phyloP scores from a whole-genome alignment of 805 yeast genomes.

The Metschnikowia lochheadii region DNA sequence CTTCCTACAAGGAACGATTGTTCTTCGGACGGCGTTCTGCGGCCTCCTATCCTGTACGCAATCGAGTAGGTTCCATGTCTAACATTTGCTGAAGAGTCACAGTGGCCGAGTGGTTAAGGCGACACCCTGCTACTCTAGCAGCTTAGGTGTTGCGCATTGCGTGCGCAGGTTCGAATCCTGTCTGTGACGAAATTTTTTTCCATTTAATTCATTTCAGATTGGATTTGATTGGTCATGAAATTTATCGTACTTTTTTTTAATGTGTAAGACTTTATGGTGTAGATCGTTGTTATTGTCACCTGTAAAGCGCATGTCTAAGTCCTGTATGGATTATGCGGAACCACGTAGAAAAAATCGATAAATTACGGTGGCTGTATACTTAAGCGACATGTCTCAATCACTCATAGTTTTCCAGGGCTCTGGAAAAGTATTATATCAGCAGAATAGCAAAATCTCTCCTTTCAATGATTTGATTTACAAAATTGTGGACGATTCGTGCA shows the following conservation, averaged over 20 bases:
- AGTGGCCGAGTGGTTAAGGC: slow-evolving; percentile 95
- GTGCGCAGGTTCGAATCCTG: slow-evolving; percentile 99
- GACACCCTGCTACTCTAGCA: slow-evolving; percentile 71
- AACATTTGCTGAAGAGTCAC: slow-evolving; percentile 39
- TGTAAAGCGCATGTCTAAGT: background rate
- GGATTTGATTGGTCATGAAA: too few relatives aligned
- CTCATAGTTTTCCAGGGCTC: slow-evolving; percentile 34
- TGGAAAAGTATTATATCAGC: slow-evolving; percentile 35
- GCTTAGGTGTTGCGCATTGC: slow-evolving; percentile 45
- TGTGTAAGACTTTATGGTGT: background rate
- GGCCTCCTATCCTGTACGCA: too few relatives aligned
- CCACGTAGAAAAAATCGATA: background rate
- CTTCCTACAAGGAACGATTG: too few relatives aligned
- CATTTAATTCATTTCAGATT: too few relatives aligned
- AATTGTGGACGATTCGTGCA: slow-evolving; percentile 33
- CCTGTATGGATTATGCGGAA: slow-evolving; percentile 6
- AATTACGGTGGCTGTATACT: background rate
- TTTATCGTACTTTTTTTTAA: too few relatives aligned
- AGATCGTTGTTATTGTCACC: background rate
- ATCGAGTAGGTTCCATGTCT: too few relatives aligned
- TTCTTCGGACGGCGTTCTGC: too few relatives aligned
- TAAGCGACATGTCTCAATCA: slow-evolving; percentile 35
- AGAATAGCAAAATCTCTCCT: slow-evolving; percentile 32
- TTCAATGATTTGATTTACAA: slow-evolving; percentile 37
- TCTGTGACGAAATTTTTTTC: slow-evolving; percentile 79